phyloP scores from a whole-genome alignment of 2,329 filamentous ascomycete species.

The Samsoniella hepiali region DNA sequence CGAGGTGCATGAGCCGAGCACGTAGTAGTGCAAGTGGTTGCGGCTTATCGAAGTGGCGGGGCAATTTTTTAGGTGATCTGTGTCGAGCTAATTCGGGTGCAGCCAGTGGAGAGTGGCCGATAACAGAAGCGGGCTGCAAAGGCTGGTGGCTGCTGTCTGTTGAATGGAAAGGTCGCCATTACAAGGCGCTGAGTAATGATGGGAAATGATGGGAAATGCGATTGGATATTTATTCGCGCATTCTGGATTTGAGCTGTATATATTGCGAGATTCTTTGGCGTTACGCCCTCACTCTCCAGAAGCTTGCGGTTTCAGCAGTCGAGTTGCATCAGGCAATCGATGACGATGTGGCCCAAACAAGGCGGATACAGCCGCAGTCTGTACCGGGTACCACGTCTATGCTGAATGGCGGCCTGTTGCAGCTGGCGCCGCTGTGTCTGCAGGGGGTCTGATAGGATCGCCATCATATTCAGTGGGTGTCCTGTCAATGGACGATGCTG shows the following conservation, averaged over 20 bases:
- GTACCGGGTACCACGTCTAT: neutral
- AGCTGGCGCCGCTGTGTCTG: neutral
- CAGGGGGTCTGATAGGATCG: neutral
- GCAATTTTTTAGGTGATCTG: constrained; percentile 13
- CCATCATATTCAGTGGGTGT: no score
- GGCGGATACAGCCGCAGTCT: neutral
- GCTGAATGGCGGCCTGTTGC: neutral
- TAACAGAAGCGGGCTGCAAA: neutral
- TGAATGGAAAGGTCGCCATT: neutral
- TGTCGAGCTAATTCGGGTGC: constrained; percentile 2
- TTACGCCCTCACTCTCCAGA: neutral
- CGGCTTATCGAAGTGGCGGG: constrained; percentile 18
- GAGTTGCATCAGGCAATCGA: constrained; percentile 3
- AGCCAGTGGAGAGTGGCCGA: constrained; percentile 5
- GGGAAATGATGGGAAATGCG: neutral
- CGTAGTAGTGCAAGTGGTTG: neutral
- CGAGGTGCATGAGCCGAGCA: neutral
- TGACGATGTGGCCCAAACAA: constrained; percentile 3
- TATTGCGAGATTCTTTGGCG: neutral
- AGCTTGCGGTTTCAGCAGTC: neutral
- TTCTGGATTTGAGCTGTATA: neutral
- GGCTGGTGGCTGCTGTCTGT: neutral
- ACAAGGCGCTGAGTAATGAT: neutral
- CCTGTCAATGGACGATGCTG: no score
- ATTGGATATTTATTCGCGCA: neutral